A percentile compares a stretch with the other conserved stretches of the same genome.
Evolutionary conservation across 202 grass and related monocot species (phyloP).

Genomic region (Eragrostis tef): DNA sequence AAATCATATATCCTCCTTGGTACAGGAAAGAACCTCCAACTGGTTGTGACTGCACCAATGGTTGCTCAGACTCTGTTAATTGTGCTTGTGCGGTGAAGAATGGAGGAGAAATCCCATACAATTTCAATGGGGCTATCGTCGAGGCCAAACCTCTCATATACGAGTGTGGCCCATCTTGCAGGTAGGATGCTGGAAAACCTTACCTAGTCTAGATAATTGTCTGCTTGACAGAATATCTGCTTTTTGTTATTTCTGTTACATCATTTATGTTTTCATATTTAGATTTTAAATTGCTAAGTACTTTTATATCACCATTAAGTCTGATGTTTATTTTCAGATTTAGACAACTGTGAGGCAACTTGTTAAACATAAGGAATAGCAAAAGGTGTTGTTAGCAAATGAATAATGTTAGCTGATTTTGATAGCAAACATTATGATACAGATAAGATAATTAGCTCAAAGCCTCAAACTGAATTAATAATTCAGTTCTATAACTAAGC

Average conservation of each 20-base stretch:
- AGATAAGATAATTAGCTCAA: neutral
- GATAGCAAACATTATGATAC: neutral
- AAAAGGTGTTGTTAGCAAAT: neutral
- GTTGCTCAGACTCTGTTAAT: conserved; percentile 65
- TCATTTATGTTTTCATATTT: neutral
- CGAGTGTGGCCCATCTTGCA: conserved; percentile 72
- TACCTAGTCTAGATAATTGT: neutral
- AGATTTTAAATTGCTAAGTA: neutral
- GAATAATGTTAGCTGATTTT: neutral
- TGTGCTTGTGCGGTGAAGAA: conserved; percentile 88
- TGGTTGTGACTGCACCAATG: conserved; percentile 68
- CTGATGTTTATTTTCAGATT: neutral
- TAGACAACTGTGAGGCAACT: neutral
- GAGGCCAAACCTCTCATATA: conserved; percentile 73
- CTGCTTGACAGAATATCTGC: neutral
- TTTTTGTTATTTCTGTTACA: neutral
- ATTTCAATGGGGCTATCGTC: conserved; percentile 72
- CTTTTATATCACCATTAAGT: neutral
- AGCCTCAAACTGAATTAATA: neutral
- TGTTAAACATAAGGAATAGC: neutral
- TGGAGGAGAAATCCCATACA: conserved; percentile 79
- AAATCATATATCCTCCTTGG: conserved; percentile 67
- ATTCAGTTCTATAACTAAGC: neutral
- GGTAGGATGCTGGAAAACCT: neutral
- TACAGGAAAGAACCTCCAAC: conserved; percentile 62